Conservation (phyloP, 352 stramenopile genomes). For the Pythium pyrilobum region DNA sequence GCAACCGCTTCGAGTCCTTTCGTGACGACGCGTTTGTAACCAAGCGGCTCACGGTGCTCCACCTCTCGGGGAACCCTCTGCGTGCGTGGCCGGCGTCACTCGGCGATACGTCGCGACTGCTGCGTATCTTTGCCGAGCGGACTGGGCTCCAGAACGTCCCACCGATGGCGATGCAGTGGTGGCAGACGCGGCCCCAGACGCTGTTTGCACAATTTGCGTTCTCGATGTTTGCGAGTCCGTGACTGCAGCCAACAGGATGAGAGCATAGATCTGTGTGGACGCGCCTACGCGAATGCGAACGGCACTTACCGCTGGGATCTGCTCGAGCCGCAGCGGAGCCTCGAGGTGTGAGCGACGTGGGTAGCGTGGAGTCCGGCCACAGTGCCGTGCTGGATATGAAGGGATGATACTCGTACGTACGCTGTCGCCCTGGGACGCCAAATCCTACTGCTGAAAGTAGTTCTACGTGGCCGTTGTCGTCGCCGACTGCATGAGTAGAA, state of each 20-base stretch:
- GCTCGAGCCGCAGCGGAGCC: constrained; percentile 4
- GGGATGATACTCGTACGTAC: too few species aligned
- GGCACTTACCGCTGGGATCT: constrained; percentile 11
- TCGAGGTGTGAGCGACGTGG: constrained; percentile 4
- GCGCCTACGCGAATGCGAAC: background rate
- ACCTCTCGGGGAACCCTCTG: constrained; percentile 9
- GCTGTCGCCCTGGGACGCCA: too few species aligned
- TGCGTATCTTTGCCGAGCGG: constrained; percentile 1
- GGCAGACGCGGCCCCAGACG: background rate
- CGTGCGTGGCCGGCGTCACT: background rate
- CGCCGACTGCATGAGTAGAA: too few species aligned
- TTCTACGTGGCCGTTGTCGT: too few species aligned
- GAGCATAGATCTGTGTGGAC: background rate
- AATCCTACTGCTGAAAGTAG: too few species aligned
- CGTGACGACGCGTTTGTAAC: background rate
- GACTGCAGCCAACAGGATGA: background rate
- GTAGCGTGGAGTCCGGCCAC: too few species aligned
- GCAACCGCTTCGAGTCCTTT: constrained; percentile 1
- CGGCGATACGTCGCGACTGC: background rate
- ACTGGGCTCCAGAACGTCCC: background rate
- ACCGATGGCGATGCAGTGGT: constrained; percentile 4
- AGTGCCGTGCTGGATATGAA: too few species aligned
- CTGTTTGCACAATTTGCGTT: background rate
- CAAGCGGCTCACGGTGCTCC: background rate
- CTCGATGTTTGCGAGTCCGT: constrained; percentile 11